A percentile compares a stretch with the other conserved stretches of the same genome.
These are phyloP conservation scores for Ceratocystiopsis minuta DNA, from an alignment of 2,329 filamentous ascomycete species.

Conservation along the genomic window DNA sequence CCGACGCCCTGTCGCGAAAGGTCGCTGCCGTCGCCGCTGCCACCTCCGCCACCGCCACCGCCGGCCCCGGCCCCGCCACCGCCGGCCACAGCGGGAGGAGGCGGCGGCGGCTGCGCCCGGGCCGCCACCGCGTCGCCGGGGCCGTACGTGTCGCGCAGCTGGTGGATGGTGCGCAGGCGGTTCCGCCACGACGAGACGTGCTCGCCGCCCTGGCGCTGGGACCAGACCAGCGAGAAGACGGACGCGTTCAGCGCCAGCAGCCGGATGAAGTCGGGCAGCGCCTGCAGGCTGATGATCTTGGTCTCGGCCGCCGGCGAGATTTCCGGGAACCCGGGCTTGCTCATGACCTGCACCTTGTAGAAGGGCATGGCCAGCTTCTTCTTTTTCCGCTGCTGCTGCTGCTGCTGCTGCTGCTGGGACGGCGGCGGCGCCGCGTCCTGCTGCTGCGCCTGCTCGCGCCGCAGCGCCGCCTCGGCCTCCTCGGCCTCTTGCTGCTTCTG, in stretches of 20 bases:
- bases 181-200: slow-evolving; percentile 81
- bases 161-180: slow-evolving; percentile 68
- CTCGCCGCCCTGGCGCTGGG: slow-evolving; percentile 56
- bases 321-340: slow-evolving; percentile 74
- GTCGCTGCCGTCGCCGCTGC: slow-evolving; percentile 1
- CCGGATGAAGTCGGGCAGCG: slow-evolving; percentile 70
- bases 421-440: not conserved
- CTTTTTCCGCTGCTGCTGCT: slow-evolving; percentile 7
- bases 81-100: slow-evolving; percentile 13
- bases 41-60: not conserved
- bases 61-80: not conserved
- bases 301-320: slow-evolving; percentile 78
- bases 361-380: slow-evolving; percentile 28
- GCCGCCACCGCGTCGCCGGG: slow-evolving; percentile 18
- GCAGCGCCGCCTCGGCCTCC: not conserved
- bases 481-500: slow-evolving; percentile 10
- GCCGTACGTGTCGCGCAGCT: slow-evolving; percentile 52
- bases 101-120: slow-evolving; percentile 15
- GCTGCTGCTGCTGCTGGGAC: slow-evolving; percentile 8
- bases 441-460: not conserved
- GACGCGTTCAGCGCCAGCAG: slow-evolving; percentile 83
- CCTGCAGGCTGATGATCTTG: slow-evolving; percentile 72
- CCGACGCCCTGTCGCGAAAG: slow-evolving; percentile 14
- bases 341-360: slow-evolving; percentile 80
- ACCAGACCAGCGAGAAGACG: slow-evolving; percentile 87